A percentile compares a stretch with the other conserved stretches of the same genome.
phyloP scores from a whole-genome alignment of 768 basidiomycete genomes.

The Suillus fuscotomentosus region DNA sequence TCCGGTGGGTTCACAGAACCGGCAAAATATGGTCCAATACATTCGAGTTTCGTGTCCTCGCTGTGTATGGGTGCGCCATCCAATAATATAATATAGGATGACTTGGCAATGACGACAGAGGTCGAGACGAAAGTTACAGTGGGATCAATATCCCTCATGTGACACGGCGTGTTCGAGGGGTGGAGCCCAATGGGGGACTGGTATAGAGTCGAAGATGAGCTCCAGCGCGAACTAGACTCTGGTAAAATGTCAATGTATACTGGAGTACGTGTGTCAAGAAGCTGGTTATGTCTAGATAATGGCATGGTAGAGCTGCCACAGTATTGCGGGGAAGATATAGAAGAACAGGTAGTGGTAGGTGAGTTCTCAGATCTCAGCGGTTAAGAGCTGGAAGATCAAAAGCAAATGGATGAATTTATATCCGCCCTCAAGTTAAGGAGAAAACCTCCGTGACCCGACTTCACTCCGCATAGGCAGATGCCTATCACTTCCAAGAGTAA shows the following conservation, averaged over 20 bases:
- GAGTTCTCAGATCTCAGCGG: conserved; percentile 12
- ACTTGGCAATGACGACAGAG: conserved; percentile 46
- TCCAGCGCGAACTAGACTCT: conserved; percentile 10
- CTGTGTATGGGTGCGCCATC: conserved; percentile 49
- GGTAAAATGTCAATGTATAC: conserved; percentile 35
- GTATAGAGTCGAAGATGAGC: not conserved
- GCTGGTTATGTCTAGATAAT: conserved; percentile 20
- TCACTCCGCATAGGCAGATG: conserved; percentile 24
- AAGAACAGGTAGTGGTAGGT: conserved; percentile 13
- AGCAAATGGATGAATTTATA: conserved; percentile 15
- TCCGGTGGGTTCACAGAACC: conserved; percentile 8
- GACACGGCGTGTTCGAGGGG: conserved; percentile 40
- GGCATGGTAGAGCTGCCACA: conserved; percentile 17
- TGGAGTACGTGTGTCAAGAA: conserved; percentile 25
- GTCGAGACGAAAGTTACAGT: conserved; percentile 61
- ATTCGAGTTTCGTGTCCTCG: conserved; percentile 43
- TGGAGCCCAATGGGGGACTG: not conserved
- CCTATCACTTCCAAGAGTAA: conserved; percentile 30
- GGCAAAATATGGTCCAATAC: conserved; percentile 33
- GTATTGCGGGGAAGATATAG: conserved; percentile 3
- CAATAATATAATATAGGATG: conserved; percentile 53
- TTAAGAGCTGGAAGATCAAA: conserved; percentile 20
- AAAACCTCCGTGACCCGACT: conserved; percentile 15
- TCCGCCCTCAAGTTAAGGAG: conserved; percentile 8
- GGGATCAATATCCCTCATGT: conserved; percentile 59